Base-by-base conservation (phyloP, 2,329 filamentous ascomycete genomes). In the Herpomyces periplanetae region DNA sequence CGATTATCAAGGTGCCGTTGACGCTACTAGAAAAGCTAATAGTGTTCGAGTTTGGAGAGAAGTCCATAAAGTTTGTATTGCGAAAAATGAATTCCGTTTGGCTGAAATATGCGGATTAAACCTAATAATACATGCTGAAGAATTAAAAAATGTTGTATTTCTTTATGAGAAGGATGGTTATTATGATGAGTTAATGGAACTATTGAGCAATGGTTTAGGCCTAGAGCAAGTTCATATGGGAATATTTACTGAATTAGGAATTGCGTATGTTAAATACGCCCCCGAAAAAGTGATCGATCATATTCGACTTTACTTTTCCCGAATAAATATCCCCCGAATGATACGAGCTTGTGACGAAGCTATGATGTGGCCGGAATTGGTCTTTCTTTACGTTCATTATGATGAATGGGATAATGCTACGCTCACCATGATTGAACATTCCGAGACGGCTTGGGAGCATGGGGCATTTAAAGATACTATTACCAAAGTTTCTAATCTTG, bases 41-140 rank as follows among this genome's bases (percentile, higher is more conserved):
- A 91, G 69, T 41, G 73, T 88, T 42, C 88, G 85, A 47, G 80
- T 96, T 20, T 96, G 80, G 80, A 85, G 80, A 43, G 68, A 96
- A 42, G 80, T 96, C 29, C 84, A 91, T 42, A 64, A 69, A 34
- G 80, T 75, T 10, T 96, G 80, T 35, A 66, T 96, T 27, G 57
- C 55, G 25, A 96, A 91, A 57, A 91, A 87, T 47, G 80, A 96
- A 38, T 96, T 96, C 57, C 66, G 75, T 25, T 62, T 96, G 24
- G 80, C 84, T 11, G 80, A 91, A 44, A 96, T 96, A 31, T 96
- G 80, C 34, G 84, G 84, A 49, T 58, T 96, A 25, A 91, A 96
- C 45, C 49, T 96, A 24, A 88, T 96, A 31, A 62, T 96, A 10
- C 75, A 96, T 40, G 80, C 84, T 11, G 80, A 96, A 40, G 80